Evolutionary conservation across 2,329 filamentous ascomycete genomes (phyloP).

Genomic region (Verticillium klebahnii): DNA sequence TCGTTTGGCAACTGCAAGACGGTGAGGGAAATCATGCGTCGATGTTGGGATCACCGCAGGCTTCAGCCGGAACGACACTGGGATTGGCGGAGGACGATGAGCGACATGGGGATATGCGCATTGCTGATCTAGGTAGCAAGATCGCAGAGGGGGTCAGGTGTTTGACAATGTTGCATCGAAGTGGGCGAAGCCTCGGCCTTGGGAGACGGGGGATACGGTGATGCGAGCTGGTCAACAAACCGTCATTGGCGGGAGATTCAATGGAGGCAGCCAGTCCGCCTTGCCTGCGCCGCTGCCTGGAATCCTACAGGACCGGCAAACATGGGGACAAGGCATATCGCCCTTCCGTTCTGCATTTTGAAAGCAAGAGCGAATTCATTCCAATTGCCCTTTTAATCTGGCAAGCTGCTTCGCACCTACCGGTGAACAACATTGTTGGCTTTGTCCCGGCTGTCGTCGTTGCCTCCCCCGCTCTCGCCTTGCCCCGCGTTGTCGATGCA

Average conservation of each 20-base stretch:
- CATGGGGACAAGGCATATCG: neutral
- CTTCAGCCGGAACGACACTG: neutral
- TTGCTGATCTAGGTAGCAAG: neutral
- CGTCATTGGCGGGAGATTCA: neutral
- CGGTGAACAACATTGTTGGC: neutral
- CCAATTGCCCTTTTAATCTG: neutral
- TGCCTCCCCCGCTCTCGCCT: neutral
- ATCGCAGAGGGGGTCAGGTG: too few relatives aligned
- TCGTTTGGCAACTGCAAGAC: slow-evolving; percentile 8
- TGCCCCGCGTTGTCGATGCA: neutral
- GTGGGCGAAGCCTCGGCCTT: neutral
- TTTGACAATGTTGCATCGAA: too few relatives aligned
- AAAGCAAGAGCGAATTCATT: neutral
- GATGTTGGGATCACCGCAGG: neutral
- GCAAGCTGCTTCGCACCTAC: neutral
- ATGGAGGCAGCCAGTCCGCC: neutral
- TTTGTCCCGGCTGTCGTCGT: neutral
- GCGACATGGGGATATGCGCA: neutral
- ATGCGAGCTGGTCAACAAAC: neutral
- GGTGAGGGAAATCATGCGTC: neutral
- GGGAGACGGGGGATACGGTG: neutral
- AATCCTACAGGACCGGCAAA: neutral
- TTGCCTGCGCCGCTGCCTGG: neutral
- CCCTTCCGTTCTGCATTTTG: neutral
- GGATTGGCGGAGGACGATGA: neutral